Percentiles rank a stretch among this genome's conserved stretches.
These are phyloP conservation scores for Meyerozyma guilliermondii DNA, from an alignment of 1,139 yeast genomes.

Conservation along the genomic window DNA sequence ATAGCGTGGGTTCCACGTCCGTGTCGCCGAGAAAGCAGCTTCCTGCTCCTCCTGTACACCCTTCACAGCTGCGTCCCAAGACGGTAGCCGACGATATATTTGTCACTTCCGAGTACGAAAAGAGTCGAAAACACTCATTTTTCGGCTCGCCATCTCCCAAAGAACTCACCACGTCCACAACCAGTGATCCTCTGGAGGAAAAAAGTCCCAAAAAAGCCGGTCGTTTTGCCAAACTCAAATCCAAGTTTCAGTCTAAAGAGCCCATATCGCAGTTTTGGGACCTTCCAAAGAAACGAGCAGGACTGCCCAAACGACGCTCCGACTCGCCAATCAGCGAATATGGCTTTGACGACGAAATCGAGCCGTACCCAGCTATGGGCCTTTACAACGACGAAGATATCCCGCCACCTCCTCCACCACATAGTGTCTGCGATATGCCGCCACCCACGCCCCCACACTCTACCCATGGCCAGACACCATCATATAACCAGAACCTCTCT, in stretches of 20 bases:
- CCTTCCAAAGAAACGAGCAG: constrained; percentile 3
- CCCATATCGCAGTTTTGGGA: constrained; percentile 26
- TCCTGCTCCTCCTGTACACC: constrained; percentile 10
- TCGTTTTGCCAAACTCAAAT: constrained; percentile 28
- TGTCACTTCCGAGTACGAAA: constrained; percentile 9
- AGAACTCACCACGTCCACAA: neutral
- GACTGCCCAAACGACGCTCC: constrained; percentile 7
- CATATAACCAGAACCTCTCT: too few species aligned
- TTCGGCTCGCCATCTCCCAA: constrained; percentile 6
- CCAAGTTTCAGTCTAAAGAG: constrained; percentile 32
- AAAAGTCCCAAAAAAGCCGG: constrained; percentile 2
- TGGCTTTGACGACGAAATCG: constrained; percentile 10
- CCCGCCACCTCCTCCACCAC: constrained; percentile 17
- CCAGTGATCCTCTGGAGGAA: neutral
- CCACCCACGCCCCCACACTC: constrained; percentile 6
- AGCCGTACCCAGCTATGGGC: constrained; percentile 20
- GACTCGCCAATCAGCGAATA: constrained; percentile 17
- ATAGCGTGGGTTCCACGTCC: neutral
- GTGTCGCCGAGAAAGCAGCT: neutral
- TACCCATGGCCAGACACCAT: constrained; percentile 1
- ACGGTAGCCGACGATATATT: constrained; percentile 24
- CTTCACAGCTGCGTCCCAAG: constrained; percentile 7
- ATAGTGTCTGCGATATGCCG: constrained; percentile 4
- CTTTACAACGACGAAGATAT: constrained; percentile 9
- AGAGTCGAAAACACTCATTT: constrained; percentile 2